These are phyloP conservation scores for Cadophora gregata DNA, from an alignment of 2,329 filamentous ascomycete species.

Conservation along the genomic window DNA sequence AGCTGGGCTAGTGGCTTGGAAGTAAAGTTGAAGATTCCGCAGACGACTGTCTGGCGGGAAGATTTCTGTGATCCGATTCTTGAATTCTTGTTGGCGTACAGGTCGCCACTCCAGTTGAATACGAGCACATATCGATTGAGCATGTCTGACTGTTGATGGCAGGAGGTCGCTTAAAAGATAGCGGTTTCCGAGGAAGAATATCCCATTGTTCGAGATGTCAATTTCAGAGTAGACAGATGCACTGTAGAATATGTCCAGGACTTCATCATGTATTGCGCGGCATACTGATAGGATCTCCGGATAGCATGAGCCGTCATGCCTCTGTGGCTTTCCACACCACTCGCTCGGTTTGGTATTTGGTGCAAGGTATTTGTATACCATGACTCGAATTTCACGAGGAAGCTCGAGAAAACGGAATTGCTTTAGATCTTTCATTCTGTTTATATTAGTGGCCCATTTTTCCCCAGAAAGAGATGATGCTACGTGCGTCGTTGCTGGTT, in stretches of 20 bases:
- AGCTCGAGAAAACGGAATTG: slow-evolving; percentile 16
- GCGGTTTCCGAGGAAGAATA: slow-evolving; percentile 7
- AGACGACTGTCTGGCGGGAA: not conserved
- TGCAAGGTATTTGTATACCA: slow-evolving; percentile 21
- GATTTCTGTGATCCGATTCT: not conserved
- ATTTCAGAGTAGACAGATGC: not conserved
- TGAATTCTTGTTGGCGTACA: not conserved
- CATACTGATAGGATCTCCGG: slow-evolving; percentile 2
- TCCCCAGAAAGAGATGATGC: not conserved
- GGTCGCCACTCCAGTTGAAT: slow-evolving; percentile 13
- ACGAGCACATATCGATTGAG: not conserved
- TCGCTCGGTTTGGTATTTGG: slow-evolving; percentile 3
- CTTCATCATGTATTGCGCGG: slow-evolving; percentile 1
- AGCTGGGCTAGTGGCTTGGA: not conserved
- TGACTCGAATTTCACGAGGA: slow-evolving; percentile 20
- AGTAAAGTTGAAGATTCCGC: not conserved
- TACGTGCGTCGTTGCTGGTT: not conserved
- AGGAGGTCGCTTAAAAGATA: not conserved
- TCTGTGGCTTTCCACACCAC: not conserved
- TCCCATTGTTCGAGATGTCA: slow-evolving; percentile 6
- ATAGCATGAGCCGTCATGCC: not conserved
- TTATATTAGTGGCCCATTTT: not conserved
- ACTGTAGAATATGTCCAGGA: slow-evolving; percentile 1
- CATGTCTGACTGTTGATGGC: not conserved
- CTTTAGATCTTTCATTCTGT: not conserved